Conservation (phyloP, 1,139 yeast species). For the Kodamaea arcana region DNA sequence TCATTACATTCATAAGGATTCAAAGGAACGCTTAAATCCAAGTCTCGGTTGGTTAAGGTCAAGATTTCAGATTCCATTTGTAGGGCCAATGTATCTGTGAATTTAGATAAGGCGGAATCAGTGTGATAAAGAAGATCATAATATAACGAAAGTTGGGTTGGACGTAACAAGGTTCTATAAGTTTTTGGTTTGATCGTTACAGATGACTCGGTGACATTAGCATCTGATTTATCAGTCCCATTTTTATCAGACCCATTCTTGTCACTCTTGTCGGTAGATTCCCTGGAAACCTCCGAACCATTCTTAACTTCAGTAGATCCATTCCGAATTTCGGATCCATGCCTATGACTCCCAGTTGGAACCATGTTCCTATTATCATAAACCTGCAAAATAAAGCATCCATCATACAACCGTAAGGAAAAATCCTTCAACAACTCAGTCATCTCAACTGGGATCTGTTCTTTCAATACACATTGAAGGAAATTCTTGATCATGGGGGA, state of each 20-base stretch:
- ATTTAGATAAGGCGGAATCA: conserved; percentile 67
- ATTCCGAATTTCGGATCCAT: background rate
- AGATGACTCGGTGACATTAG: background rate
- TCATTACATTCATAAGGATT: conserved; percentile 57
- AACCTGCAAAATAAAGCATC: conserved; percentile 79
- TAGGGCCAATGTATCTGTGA: conserved; percentile 72
- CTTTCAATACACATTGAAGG: conserved; percentile 71
- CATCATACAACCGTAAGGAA: conserved; percentile 79
- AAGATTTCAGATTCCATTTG: conserved; percentile 83
- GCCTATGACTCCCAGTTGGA: conserved; percentile 5
- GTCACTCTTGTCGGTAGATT: background rate
- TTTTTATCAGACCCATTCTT: background rate
- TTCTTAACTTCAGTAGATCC: conserved; percentile 1
- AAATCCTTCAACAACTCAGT: conserved; percentile 87
- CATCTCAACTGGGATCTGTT: conserved; percentile 84
- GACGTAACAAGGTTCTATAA: conserved; percentile 71
- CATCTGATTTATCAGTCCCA: conserved; percentile 3
- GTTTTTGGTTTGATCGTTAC: conserved; percentile 50
- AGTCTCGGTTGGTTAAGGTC: conserved; percentile 69
- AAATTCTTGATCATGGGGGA: conserved; percentile 80
- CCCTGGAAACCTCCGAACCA: background rate
- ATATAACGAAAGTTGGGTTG: conserved; percentile 77
- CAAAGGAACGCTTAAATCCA: conserved; percentile 68
- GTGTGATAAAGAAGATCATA: conserved; percentile 84
- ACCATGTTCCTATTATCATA: conserved; percentile 62